Conservation (phyloP, 2,329 filamentous ascomycete species). For the Colletotrichum australisinense region DNA sequence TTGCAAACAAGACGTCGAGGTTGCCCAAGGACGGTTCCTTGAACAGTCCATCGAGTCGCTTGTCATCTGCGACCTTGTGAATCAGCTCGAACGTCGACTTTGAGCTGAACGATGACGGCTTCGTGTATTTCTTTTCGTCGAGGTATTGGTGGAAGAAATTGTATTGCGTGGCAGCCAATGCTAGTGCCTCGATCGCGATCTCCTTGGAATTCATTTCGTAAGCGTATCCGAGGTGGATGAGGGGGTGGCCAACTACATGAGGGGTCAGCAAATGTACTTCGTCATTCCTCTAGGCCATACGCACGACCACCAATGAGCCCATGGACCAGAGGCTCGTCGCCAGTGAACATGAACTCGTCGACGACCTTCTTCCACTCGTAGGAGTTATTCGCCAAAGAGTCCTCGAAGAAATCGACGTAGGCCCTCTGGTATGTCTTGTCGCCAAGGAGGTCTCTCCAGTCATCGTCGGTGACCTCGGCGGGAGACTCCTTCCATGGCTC, state of each 20-base stretch:
- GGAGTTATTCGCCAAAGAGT: conserved; percentile 79
- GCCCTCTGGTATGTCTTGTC: conserved; percentile 86
- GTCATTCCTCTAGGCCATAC: conserved; percentile 46
- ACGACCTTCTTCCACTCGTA: conserved; percentile 90
- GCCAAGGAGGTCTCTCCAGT: conserved; percentile 90
- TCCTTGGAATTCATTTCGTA: conserved; percentile 89
- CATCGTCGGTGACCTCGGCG: conserved; percentile 81
- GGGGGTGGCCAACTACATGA: conserved; percentile 80
- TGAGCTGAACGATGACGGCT: conserved; percentile 68
- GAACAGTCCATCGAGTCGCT: conserved; percentile 76
- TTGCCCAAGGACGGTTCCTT: conserved; percentile 69
- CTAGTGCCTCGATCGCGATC: conserved; percentile 88
- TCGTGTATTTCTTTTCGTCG: conserved; percentile 80
- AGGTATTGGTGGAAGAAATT: conserved; percentile 73
- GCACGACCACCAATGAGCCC: conserved; percentile 82
- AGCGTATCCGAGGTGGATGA: conserved; percentile 97
- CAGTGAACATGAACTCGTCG: conserved; percentile 79
- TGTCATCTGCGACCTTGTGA: conserved; percentile 74
- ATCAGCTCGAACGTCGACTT: conserved; percentile 78
- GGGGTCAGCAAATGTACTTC: conserved; percentile 40
- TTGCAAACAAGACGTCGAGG: conserved; percentile 73
- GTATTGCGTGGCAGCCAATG: conserved; percentile 70
- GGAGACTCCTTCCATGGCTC: conserved; percentile 88
- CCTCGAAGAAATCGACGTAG: conserved; percentile 95
- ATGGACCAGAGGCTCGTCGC: conserved; percentile 82